Base-by-base conservation (phyloP, 352 stramenopile genomes). In the Vaucheria bursata region DNA sequence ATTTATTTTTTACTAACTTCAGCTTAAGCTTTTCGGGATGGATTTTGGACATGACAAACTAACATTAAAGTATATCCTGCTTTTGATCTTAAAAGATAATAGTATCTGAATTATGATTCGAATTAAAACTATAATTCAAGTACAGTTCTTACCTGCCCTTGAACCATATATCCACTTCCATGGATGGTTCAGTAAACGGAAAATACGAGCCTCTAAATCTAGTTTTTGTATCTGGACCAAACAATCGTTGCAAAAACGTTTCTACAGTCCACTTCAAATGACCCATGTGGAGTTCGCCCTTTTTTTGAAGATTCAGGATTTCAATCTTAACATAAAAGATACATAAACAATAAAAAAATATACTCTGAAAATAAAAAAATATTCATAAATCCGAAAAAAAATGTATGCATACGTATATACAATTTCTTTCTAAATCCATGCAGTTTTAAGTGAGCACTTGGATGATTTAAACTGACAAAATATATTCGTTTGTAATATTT, bases 221-320 rank as follows among this genome's bases (percentile, higher is more conserved):
- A 29, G 75, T 81, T 59, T 77, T 7, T 31, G 78, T 64, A 29
- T 78, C 75, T 39, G 65, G 65, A 34, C 77, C 77, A 79, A 82
- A 82, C 77, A 82, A 80, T 33, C 80, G 79, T 66, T 80, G 70
- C 25, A 82, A 65, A 65, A 82, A 82, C n/a, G 65, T 38, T 39
- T 82, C 75, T 40, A 82, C 77, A 50, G 77, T 82, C 3, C 77
- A 71, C 75, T 81, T 79, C 34, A 82, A 66, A 74, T 82, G 77
- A 1, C 38, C 59, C 37, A 82, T 37, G 38, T 71, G 38, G 45
- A 82, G 50, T 25, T 82, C 66, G 18, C 77, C 77, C 36, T 45
- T 67, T 31, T 73, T 65, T 31, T 67, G 38, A 37, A 82, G 59
- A 45, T 39, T 18, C 18, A 82, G 72, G 52, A 82, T 82, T 66